Base-by-base conservation (phyloP, 805 yeast species). In the Lipomyces starkeyi region DNA sequence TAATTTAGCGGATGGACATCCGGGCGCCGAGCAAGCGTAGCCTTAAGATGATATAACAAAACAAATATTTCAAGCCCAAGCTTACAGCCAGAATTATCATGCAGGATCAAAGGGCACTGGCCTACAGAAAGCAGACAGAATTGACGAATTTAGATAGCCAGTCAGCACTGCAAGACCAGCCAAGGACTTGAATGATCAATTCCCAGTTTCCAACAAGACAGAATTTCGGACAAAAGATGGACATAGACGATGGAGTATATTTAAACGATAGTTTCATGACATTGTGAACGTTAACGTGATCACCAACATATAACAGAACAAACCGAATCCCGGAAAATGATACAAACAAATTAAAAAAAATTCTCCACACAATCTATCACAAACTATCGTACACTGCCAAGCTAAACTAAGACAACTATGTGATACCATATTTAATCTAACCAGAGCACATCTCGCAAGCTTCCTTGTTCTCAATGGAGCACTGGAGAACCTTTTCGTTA, bases 381-480 rank as follows among this genome's bases (percentile, higher is more conserved):
- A 53, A 53, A 53, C 17, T 53, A 53, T 53, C 56, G 14, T 53
- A 53, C 56, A 53, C 3, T 9, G 34, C 56, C 29, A 53, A 9
- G 9, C 6, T 53, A 53, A 53, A 53, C 8, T 53, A 22, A 6
- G 14, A 25, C n/a, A 25, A 25, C 34, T 25, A 25, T 29, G 34
- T 17, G 20, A 53, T 17, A 20, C 34, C 17, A 13, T 13, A 22
- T 11, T 29, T 14, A 25, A 53, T 53, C 70, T 82, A 95, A 83
- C 98, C 98, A 68, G 98, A 94, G 84, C 99, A 95, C 98, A 95
- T 95, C 78, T 94, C 94, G 82, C 99, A 94, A 61, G 98, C 87
- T 82, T 91, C 98, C 68, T 98, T 98, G 83, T 95, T 94, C 79
- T 91, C 88, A 79, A 95, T 93, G 65, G 98, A 97, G 84, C 99